A percentile compares a stretch with the other conserved stretches of the same genome.
phyloP scores from a whole-genome alignment of 345 rosid species.

The Pugionium dolabratum region DNA sequence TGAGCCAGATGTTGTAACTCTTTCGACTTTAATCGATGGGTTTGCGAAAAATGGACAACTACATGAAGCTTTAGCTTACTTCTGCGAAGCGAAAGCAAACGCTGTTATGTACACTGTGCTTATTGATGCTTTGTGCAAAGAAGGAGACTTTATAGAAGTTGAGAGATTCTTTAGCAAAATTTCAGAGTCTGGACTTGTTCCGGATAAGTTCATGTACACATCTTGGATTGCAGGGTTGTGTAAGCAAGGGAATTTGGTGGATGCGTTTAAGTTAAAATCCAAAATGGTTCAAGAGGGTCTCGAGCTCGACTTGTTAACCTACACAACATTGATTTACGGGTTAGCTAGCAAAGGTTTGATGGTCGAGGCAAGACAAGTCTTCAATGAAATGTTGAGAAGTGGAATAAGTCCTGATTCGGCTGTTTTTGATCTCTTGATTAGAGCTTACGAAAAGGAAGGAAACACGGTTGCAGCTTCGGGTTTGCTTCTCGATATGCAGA shows the following conservation, averaged over 20 bases:
- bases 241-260: constrained; percentile 45
- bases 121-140: constrained; percentile 45
- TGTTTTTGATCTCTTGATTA: constrained; percentile 47
- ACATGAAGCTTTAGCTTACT: constrained; percentile 45
- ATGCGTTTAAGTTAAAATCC: constrained; percentile 48
- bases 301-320: constrained; percentile 43
- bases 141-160: constrained; percentile 48
- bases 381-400: constrained; percentile 46
- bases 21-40: constrained; percentile 49
- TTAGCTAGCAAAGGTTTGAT: constrained; percentile 46
- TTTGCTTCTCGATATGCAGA: constrained; percentile 45
- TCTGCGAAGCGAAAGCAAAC: constrained; percentile 47
- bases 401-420: constrained; percentile 43
- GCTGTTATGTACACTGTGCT: constrained; percentile 47
- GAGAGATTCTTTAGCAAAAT: constrained; percentile 43
- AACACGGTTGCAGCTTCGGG: constrained; percentile 36
- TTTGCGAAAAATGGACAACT: constrained; percentile 43
- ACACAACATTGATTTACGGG: constrained; percentile 47
- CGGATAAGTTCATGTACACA: constrained; percentile 53
- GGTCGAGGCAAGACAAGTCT: constrained; percentile 51
- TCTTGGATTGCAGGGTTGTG: constrained; percentile 53
- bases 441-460: constrained; percentile 44
- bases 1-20: constrained; percentile 48
- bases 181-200: constrained; percentile 45
- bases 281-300: constrained; percentile 53